phyloP scores from a whole-genome alignment of 441 rosid species.

The Adansonia gregorii region DNA sequence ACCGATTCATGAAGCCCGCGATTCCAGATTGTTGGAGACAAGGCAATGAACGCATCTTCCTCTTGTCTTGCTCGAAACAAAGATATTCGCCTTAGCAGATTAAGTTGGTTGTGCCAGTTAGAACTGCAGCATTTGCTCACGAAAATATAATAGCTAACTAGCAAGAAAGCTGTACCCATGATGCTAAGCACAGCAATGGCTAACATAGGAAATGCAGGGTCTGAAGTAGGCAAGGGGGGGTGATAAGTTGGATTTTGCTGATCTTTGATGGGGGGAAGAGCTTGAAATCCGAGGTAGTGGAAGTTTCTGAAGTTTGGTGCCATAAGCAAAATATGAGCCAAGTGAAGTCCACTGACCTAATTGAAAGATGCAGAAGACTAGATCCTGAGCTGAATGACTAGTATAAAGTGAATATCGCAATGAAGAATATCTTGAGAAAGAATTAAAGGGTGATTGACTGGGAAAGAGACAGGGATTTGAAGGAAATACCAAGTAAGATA shows the following conservation, averaged over 20 bases:
- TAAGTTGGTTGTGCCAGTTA: slow-evolving; percentile 43
- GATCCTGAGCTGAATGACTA: not conserved
- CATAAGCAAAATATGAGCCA: slow-evolving; percentile 31
- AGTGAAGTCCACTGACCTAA: not conserved
- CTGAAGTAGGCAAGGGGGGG: slow-evolving; percentile 39
- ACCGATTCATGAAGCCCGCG: slow-evolving; percentile 55
- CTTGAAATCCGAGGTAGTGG: slow-evolving; percentile 21
- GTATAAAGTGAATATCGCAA: not conserved
- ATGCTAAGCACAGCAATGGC: slow-evolving; percentile 50
- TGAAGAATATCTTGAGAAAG: slow-evolving; percentile 13
- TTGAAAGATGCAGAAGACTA: slow-evolving; percentile 11
- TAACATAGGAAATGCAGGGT: slow-evolving; percentile 49
- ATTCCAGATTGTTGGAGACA: slow-evolving; percentile 51
- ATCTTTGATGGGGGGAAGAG: slow-evolving; percentile 25
- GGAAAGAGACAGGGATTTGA: slow-evolving; percentile 23
- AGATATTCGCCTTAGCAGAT: slow-evolving; percentile 49
- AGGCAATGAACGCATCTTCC: slow-evolving; percentile 63
- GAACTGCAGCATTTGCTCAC: slow-evolving; percentile 55
- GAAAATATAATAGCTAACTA: slow-evolving; percentile 51
- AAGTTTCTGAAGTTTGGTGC: slow-evolving; percentile 24
- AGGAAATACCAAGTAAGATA: slow-evolving; percentile 28
- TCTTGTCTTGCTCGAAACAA: slow-evolving; percentile 38
- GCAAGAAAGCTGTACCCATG: slow-evolving; percentile 48
- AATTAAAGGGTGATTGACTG: slow-evolving; percentile 20
- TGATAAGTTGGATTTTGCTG: slow-evolving; percentile 35